Base-by-base conservation (phyloP, 306 rosid genomes). In the Begonia masoniana region DNA sequence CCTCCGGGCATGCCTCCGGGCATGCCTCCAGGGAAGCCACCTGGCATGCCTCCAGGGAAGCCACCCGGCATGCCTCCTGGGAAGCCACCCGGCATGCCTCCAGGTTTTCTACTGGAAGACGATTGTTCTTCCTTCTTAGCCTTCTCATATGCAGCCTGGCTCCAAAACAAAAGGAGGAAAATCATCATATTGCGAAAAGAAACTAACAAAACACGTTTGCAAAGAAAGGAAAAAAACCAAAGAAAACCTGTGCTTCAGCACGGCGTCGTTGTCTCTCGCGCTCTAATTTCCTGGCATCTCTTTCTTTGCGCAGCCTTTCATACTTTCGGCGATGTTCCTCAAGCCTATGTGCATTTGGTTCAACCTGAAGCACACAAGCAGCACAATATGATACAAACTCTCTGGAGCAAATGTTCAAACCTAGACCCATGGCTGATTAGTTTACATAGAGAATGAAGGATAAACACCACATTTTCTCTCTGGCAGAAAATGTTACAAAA, bases 301-400 rank as follows among this genome's bases (percentile, higher is more conserved):
- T 76, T 76, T 83, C 94, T 68, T 87, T 87, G 51, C 62, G 79
- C 71, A 87, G 67, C 67, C 96, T 87, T 7, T 87, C 94, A 76
- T 87, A 87, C 74, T 87, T 87, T 47, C 96, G 82, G 17, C 75
- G 89, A 66, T 87, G 96, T 65, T 87, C 96, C 74, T 83, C 89
- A 65, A 87, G 68, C 79, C 60, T 83, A 75, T 83, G 96, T 59
- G 76, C 96, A 67, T 87, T 87, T 59, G 96, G 94, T 62, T 83
- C 91, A 68, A 87, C 94, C 96, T 87, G 21, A 61, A 56, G 53
- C 49, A 11, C 13, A 10, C 49, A 45, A 10, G 6, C 49, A 45
- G 39, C 9, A 31, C 39, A 31, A 31, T 31, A 9, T 31, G 8
- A 31, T 31, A 31, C 39, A 31, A 31, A 31, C 8, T 31, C 39